Conservation (phyloP, 2,329 filamentous ascomycete genomes). For the Stenocarpella maydis region DNA sequence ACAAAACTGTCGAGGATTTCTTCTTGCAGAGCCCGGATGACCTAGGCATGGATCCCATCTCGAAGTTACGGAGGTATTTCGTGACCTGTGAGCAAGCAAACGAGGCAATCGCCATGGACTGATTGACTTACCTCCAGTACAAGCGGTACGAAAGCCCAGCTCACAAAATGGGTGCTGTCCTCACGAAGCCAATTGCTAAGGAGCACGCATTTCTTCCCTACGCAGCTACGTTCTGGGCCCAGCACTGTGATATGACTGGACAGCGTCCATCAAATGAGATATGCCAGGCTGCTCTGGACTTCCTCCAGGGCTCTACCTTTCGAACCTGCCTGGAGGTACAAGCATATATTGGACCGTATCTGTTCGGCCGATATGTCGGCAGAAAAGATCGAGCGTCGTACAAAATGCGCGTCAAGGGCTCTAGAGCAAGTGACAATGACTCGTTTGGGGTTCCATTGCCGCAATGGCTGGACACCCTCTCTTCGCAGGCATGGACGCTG, state of each 20-base stretch:
- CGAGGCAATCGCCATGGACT: slow-evolving; percentile 6
- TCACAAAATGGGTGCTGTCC: not conserved
- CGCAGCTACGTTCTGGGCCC: not conserved
- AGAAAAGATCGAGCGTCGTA: not conserved
- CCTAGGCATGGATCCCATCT: not conserved
- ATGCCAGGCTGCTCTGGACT: not conserved
- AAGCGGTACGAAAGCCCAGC: not conserved
- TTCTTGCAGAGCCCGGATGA: not conserved
- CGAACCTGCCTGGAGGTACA: not conserved
- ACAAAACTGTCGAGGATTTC: slow-evolving; percentile 4
- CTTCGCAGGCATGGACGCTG: not conserved
- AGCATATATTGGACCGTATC: not conserved
- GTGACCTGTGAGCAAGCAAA: not conserved
- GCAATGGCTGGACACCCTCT: not conserved
- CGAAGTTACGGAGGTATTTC: not conserved
- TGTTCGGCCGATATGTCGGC: not conserved
- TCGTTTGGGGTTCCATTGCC: not conserved
- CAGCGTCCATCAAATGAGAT: not conserved
- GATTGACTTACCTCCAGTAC: not conserved
- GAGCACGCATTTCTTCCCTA: slow-evolving; percentile 1
- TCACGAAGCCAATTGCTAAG: not conserved
- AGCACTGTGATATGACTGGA: not conserved
- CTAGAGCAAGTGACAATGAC: not conserved
- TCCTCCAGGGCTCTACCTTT: not conserved
- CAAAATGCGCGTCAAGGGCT: not conserved